Evolutionary conservation across 345 rosid species (phyloP).

Genomic region (Bruguiera parviflora): DNA sequence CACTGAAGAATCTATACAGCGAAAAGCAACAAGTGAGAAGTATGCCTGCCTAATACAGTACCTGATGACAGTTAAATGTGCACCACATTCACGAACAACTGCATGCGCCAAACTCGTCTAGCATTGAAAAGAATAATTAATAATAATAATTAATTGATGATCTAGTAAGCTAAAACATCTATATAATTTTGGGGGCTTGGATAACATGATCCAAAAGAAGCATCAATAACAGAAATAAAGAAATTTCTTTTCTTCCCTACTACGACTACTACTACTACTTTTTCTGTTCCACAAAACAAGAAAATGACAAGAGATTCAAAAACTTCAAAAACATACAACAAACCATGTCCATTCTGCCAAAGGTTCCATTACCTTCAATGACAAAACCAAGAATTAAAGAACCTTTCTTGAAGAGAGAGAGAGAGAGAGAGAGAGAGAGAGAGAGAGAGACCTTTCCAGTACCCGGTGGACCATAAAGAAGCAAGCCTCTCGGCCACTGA

Average conservation of each 20-base stretch:
- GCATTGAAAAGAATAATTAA: neutral
- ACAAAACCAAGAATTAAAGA: neutral
- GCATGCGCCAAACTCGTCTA: conserved; percentile 95
- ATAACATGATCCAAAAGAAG: too few species aligned
- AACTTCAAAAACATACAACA: neutral
- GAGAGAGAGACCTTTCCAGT: conserved; percentile 73
- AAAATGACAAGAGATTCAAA: neutral
- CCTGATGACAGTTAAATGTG: conserved; percentile 78
- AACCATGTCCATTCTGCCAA: too few species aligned
- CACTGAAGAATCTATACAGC: too few species aligned
- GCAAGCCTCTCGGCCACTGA: conserved; percentile 88
- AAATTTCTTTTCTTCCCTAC: too few species aligned
- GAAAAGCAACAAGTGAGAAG: neutral
- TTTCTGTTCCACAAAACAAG: too few species aligned
- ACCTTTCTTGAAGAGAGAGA: neutral
- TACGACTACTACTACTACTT: too few species aligned
- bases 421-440: neutral
- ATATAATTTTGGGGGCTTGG: too few species aligned
- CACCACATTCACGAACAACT: conserved; percentile 75
- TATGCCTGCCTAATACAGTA: conserved; percentile 19
- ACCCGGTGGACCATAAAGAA: conserved; percentile 88
- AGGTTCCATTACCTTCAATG: neutral
- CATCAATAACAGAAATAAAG: too few species aligned
- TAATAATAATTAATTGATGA: too few species aligned
- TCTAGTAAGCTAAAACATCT: too few species aligned